phyloP scores from a whole-genome alignment of 345 rosid species.

The Brassica rapa region DNA sequence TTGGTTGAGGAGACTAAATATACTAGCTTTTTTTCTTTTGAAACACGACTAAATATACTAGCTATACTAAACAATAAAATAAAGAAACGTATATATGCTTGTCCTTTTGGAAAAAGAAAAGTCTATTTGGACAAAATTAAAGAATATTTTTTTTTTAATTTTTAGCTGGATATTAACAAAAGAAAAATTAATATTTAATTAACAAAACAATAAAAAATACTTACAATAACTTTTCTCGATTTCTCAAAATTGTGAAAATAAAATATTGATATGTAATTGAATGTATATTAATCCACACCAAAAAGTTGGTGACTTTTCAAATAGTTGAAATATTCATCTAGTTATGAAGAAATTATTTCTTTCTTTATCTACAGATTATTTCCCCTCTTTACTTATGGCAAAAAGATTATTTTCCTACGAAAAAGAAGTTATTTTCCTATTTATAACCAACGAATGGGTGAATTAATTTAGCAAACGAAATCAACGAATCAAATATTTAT shows the following conservation, averaged over 20 bases:
- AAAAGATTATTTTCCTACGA: not conserved
- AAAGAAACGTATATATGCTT: not conserved
- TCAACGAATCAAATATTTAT: not conserved
- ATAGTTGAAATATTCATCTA: not conserved
- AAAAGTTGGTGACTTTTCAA: not conserved
- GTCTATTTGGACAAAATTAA: not conserved
- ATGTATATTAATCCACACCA: not conserved
- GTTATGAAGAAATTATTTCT: not conserved
- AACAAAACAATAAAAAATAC: not conserved
- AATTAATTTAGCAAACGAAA: not conserved
- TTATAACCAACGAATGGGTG: not conserved
- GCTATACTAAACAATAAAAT: not conserved
- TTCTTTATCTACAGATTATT: not conserved
- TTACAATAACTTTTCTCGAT: not conserved
- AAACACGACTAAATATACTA: no score
- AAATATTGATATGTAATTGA: not conserved
- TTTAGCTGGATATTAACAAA: not conserved
- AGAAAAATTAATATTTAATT: not conserved
- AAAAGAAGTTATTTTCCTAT: not conserved
- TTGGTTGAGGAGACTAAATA: not conserved
- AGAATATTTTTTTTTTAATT: not conserved
- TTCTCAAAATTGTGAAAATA: not conserved
- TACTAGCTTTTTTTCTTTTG: no score
- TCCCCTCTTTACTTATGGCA: not conserved
- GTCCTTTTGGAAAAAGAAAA: not conserved